Base-by-base conservation (phyloP, 2,329 filamentous ascomycete species). In the Helminthosporium solani region DNA sequence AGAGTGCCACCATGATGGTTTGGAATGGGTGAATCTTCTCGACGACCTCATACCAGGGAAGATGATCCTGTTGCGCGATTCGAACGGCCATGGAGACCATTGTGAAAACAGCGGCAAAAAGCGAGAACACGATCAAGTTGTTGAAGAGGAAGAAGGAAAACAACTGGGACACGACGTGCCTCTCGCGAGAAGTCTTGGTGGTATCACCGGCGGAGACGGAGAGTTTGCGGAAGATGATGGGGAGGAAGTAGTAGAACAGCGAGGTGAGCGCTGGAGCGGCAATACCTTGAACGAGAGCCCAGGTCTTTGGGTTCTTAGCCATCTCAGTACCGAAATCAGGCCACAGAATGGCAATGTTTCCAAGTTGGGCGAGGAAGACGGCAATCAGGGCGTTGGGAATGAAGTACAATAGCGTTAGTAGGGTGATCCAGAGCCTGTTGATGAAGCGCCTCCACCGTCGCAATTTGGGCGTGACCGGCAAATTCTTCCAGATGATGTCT, bases 91-190 rank as follows among this genome's bases (percentile, higher is more conserved):
- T 75, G 1, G 83, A 73, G 7, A 90, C 75, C 59, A 91, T 90
- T 1, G 76, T 75, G 83, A 89, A 96, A 14, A 90, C 73, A 1
- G 88, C 84, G 35, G 88, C 89, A 70, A 97, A 97, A 12, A 96
- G 76, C 9, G 91, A 96, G 71, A 97, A 97, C 47, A 97, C 85
- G 56, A 99, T 76, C 44, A 99, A 72, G 65, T 97, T 97, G 80
- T 99, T 99, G 78, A 99, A 90, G 42, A 96, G 82, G 71, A 99
- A 99, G 75, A 99, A 99, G 15, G 88, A 81, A 72, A 95, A 99
- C 2, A 99, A 79, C 70, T 95, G 95, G 52, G 83, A 85, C 48
- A 94, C 80, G 42, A 99, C 94, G 68, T 97, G 92, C 23, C 90
- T 81, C 68, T 99, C 94, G 44, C 94, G 84, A 20, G 89, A 88